Percentiles rank a stretch among this genome's conserved stretches.
Evolutionary conservation across 306 rosid genomes (phyloP).

Genomic region (Coriaria nepalensis): DNA sequence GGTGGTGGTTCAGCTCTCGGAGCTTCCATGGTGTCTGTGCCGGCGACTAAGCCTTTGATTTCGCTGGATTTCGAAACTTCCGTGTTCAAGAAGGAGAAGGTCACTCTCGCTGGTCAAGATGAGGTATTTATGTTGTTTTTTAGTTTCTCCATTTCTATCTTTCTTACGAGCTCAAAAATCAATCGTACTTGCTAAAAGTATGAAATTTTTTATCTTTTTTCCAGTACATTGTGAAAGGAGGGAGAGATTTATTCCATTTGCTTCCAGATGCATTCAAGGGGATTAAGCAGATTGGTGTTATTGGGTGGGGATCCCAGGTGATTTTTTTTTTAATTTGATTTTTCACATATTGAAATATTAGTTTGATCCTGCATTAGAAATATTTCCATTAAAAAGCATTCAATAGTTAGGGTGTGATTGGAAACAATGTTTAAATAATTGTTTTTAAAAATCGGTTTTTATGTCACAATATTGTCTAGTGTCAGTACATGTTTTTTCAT

Average conservation of each 20-base stretch:
- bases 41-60: conserved; percentile 22
- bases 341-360: too few relatives aligned
- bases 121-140: conserved; percentile 34
- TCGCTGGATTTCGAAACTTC: conserved; percentile 66
- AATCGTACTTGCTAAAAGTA: too few relatives aligned
- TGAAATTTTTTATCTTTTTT: conserved; percentile 14
- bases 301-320: conserved; percentile 99
- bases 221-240: conserved; percentile 82
- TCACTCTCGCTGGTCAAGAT: conserved; percentile 75
- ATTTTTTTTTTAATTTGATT: neutral
- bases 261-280: conserved; percentile 87
- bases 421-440: too few relatives aligned
- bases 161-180: too few relatives aligned
- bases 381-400: too few relatives aligned
- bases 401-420: too few relatives aligned
- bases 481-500: too few relatives aligned
- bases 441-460: too few relatives aligned
- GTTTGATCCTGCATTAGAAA: too few relatives aligned
- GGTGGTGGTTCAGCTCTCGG: conserved; percentile 33
- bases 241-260: conserved; percentile 77
- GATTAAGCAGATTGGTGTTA: conserved; percentile 91
- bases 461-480: too few relatives aligned
- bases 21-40: conserved; percentile 61
- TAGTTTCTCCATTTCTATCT: neutral
- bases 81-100: conserved; percentile 73